phyloP scores from a whole-genome alignment of 2,329 filamentous ascomycete genomes.

The Colletotrichum sp. region DNA sequence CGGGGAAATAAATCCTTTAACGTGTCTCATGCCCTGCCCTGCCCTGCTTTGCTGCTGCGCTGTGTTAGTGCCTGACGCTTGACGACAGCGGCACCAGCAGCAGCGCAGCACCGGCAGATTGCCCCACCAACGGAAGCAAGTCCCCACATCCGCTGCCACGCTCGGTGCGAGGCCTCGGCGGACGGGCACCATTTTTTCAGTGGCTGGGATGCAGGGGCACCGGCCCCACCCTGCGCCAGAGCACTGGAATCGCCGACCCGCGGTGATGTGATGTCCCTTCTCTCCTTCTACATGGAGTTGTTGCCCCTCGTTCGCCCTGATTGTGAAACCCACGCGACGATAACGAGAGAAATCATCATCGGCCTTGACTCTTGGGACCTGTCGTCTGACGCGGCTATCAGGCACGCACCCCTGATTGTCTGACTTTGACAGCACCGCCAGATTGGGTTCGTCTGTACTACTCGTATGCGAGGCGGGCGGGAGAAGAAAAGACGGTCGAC shows the following conservation, averaged over 20 bases:
- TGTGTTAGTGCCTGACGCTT: neutral
- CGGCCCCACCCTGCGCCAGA: neutral
- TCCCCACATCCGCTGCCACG: neutral
- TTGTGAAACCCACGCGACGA: neutral
- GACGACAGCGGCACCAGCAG: neutral
- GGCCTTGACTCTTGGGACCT: neutral
- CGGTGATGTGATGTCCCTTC: neutral
- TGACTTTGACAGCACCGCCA: neutral
- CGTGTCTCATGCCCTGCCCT: neutral
- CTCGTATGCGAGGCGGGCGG: neutral
- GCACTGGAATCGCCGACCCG: neutral
- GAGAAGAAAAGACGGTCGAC: neutral
- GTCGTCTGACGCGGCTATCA: neutral
- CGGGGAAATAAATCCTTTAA: neutral
- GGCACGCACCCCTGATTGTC: neutral
- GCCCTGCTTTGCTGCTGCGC: neutral
- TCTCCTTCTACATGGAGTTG: neutral
- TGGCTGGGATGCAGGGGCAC: conserved; percentile 12
- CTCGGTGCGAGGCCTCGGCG: neutral
- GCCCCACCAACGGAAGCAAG: neutral
- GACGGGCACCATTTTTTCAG: conserved; percentile 1
- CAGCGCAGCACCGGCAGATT: neutral
- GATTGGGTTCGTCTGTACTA: neutral
- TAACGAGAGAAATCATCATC: neutral
- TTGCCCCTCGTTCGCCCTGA: neutral